Evolutionary conservation across 2,329 filamentous ascomycete species (phyloP), one percentile per base, ranked within the genome.

Genomic region (Tolypocladium tundrense): DNA sequence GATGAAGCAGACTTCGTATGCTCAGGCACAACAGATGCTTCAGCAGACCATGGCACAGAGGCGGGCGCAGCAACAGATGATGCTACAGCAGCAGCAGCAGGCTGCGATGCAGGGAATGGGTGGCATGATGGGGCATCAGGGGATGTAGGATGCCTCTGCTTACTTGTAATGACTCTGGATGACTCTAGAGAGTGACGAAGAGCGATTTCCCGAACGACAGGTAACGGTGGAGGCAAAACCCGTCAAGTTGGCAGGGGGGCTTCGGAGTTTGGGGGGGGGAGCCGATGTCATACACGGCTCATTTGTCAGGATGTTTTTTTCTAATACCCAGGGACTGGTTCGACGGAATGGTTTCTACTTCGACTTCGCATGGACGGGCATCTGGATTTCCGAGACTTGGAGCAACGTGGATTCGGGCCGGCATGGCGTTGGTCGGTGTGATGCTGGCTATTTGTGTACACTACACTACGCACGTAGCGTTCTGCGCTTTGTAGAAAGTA

Each of bases 91-190:
- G 52, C 72, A 73, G 56, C 35, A 45, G 19, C 50, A 70, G 40
- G 70, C 70, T 55, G 70, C 72, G 39, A 77, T 82, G 73, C 77
- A 81, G 59, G 77, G 77, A 8, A 81, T 83, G 75, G 75, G 77
- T 56, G 74, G 76, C 33, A 82, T 83, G 76, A 80, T 80, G 77
- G 76, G 75, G 14, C 72, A 73, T 24, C 77, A 79, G 62, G 77
- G 75, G 43, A 79, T 79, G 75, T 78, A 72, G 67, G 54, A 41
- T 52, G 24, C 40, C 19, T 3, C n/a, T 10, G 5, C 5, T 2
- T 31, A 16, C 19, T 19, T 31, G 10, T 24, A 31, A 21, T 31
- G n/a, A n/a, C 16, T 40, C 39, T 19, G 6, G 16, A 33, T 7
- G 53, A 21, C 24, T 31, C 14, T n/a, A n/a, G 31, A n/a, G 31